These are phyloP conservation scores for Fragilariopsis cylindrus DNA, from an alignment of 108 stramenopile genomes.

Conservation along the genomic window DNA sequence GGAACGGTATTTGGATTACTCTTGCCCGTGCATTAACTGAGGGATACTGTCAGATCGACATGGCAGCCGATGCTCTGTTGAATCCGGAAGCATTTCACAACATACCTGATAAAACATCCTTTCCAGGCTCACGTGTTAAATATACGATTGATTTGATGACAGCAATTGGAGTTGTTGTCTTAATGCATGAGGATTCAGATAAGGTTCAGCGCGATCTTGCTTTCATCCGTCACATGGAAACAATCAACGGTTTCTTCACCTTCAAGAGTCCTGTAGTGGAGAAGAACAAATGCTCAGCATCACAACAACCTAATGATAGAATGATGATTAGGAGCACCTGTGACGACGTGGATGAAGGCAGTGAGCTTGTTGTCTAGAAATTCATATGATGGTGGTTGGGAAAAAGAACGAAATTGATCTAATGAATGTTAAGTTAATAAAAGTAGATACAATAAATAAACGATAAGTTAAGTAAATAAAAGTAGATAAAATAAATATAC, in stretches of 20 bases:
- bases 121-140: conserved; percentile 70
- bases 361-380: no score
- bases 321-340: no score
- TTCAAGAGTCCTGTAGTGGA: no score
- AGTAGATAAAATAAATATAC: no score
- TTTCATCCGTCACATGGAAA: conserved; percentile 69
- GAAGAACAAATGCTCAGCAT: no score
- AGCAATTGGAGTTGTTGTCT: conserved; percentile 70
- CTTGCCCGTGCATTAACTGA: conserved; percentile 61
- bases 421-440: no score
- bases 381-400: no score
- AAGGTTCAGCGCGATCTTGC: conserved; percentile 56
- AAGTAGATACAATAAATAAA: no score
- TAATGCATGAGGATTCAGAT: conserved; percentile 63
- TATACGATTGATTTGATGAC: conserved; percentile 77
- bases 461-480: no score
- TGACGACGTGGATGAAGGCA: no score
- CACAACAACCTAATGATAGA: no score
- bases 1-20: conserved; percentile 84
- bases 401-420: no score
- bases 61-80: conserved; percentile 72
- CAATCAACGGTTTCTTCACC: conserved; percentile 47
- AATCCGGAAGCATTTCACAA: conserved; percentile 53
- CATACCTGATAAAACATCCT: conserved; percentile 59
- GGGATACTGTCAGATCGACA: conserved; percentile 81